Percentiles rank a stretch among this genome's conserved stretches.
Evolutionary conservation across 345 rosid genomes (phyloP).

Genomic region (Eucalyptus pauciflora): DNA sequence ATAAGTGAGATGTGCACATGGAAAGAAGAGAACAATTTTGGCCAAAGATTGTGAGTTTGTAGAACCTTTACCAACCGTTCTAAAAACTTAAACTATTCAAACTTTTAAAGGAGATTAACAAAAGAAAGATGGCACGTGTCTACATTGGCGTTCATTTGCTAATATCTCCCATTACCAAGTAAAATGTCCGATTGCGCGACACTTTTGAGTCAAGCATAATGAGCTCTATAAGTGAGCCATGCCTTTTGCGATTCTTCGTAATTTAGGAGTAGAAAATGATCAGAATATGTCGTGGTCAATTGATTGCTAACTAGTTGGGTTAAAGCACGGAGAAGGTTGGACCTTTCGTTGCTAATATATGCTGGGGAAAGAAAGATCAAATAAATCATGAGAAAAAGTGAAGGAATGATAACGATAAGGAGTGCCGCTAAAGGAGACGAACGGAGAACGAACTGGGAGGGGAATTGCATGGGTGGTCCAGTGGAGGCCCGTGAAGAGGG

Average conservation of each 20-base stretch:
- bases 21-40: background rate
- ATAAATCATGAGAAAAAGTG: background rate
- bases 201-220: background rate
- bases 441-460: background rate
- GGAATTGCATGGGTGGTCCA: background rate
- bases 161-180: background rate
- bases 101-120: background rate
- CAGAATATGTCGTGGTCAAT: background rate
- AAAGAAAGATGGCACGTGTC: background rate
- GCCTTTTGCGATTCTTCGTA: background rate
- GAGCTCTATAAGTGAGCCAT: background rate
- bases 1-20: background rate
- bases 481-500: background rate
- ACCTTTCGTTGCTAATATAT: background rate
- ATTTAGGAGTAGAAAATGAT: background rate
- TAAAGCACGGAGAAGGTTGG: background rate
- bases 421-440: background rate
- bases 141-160: background rate
- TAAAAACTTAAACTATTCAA: too few species aligned
- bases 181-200: background rate
- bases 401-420: background rate
- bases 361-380: background rate
- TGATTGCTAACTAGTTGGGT: background rate
- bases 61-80: fast-evolving
- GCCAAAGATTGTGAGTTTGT: background rate